Percentiles rank a stretch among this genome's conserved stretches.
These are phyloP conservation scores for Elymus sibiricus DNA, from an alignment of 176 grass and related monocot genomes.

Conservation along the genomic window DNA sequence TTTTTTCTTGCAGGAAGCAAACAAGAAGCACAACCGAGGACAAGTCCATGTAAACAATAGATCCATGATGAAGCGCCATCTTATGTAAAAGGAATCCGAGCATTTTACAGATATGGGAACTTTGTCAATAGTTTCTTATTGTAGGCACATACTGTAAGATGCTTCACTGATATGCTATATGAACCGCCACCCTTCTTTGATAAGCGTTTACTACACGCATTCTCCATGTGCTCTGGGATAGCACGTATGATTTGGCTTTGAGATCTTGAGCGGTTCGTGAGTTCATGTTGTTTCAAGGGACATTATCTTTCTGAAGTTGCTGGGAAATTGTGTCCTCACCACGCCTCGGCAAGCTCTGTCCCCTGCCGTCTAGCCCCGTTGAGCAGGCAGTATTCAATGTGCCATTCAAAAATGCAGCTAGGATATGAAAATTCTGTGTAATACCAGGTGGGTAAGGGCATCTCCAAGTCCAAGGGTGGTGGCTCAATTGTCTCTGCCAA, in stretches of 20 bases:
- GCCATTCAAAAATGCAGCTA: too few species aligned
- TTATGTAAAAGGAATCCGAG: constrained; percentile 11
- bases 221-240: neutral
- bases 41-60: constrained; percentile 22
- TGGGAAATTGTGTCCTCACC: too few species aligned
- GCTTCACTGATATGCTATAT: constrained; percentile 19
- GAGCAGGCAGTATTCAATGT: too few species aligned
- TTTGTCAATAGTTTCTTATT: constrained; percentile 27
- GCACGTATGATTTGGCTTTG: neutral
- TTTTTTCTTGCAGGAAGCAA: constrained; percentile 3
- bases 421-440: too few species aligned
- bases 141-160: constrained; percentile 28
- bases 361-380: too few species aligned
- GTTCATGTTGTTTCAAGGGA: neutral
- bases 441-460: too few species aligned
- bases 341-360: too few species aligned
- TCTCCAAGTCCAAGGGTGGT: too few species aligned
- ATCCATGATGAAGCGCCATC: constrained; percentile 3
- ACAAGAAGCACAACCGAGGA: neutral
- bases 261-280: neutral
- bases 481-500: too few species aligned
- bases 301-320: too few species aligned
- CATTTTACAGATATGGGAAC: constrained; percentile 32
- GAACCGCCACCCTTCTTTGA: neutral
- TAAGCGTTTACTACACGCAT: constrained; percentile 1